phyloP scores from a whole-genome alignment of 78 protist genomes.

The Dictyostelium brefeldianum region DNA sequence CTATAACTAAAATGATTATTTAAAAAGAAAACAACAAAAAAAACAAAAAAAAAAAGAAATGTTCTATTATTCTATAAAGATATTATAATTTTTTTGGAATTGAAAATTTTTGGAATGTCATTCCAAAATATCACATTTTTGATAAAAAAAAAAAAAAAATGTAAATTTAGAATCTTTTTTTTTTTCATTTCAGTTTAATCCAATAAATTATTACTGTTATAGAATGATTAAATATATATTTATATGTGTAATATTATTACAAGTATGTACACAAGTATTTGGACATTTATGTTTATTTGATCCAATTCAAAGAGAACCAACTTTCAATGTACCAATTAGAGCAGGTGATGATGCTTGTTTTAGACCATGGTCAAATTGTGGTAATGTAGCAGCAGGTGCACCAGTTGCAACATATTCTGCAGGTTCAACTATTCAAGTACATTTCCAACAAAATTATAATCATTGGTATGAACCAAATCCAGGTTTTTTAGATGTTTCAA shows the following conservation, averaged over 20 bases:
- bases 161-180: neutral
- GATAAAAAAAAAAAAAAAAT: neutral
- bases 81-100: no score
- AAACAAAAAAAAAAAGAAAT: neutral
- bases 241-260: neutral
- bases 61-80: no score
- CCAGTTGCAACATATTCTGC: constrained; percentile 5
- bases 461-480: constrained; percentile 44
- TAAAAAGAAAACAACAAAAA: neutral
- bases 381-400: constrained; percentile 18
- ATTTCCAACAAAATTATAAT: constrained; percentile 67
- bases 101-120: no score
- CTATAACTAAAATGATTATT: neutral
- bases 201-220: no score
- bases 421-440: neutral
- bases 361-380: constrained; percentile 13
- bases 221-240: constrained; percentile 9
- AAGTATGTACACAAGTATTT: neutral
- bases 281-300: constrained; percentile 49
- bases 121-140: no score
- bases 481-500: constrained; percentile 42
- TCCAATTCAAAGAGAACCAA: constrained; percentile 52
- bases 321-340: neutral
- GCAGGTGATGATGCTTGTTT: constrained; percentile 43
- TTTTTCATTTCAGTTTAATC: no score